phyloP scores from a whole-genome alignment of 2,329 filamentous ascomycete genomes.

The Colletotrichum chlorophyti region DNA sequence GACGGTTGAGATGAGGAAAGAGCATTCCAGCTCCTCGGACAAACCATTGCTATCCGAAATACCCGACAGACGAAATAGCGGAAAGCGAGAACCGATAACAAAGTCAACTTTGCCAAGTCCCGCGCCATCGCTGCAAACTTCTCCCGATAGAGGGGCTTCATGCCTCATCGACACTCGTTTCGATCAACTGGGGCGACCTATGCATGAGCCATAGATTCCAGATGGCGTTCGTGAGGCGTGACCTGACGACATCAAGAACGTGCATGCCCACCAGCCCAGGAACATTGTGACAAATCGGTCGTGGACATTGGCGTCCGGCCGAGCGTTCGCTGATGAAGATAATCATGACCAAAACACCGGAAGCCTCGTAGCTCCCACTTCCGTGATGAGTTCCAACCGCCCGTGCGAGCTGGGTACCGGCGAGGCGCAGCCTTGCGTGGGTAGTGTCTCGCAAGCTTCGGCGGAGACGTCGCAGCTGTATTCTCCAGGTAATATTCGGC shows the following conservation, averaged over 20 bases:
- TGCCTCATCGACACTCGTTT: neutral
- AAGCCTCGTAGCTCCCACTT: neutral
- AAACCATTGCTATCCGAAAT: neutral
- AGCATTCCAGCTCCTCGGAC: neutral
- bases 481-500: neutral
- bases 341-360: neutral
- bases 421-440: slow-evolving; percentile 16
- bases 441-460: slow-evolving; percentile 8
- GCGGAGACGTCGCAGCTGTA: neutral
- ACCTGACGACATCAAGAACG: slow-evolving; percentile 6
- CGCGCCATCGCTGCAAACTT: neutral
- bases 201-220: neutral
- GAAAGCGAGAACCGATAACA: too few species aligned
- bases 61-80: too few species aligned
- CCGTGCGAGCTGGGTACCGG: slow-evolving; percentile 9
- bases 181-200: slow-evolving; percentile 1
- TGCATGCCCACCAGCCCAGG: too few species aligned
- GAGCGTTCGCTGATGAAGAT: neutral
- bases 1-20: neutral
- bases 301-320: neutral
- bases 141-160: slow-evolving; percentile 1
- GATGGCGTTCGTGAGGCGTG: neutral
- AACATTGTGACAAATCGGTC: too few species aligned
- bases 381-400: slow-evolving; percentile 7
- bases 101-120: neutral